Evolutionary conservation across 768 basidiomycete genomes (phyloP).

Genomic region (Xerocomellus amylosporus): DNA sequence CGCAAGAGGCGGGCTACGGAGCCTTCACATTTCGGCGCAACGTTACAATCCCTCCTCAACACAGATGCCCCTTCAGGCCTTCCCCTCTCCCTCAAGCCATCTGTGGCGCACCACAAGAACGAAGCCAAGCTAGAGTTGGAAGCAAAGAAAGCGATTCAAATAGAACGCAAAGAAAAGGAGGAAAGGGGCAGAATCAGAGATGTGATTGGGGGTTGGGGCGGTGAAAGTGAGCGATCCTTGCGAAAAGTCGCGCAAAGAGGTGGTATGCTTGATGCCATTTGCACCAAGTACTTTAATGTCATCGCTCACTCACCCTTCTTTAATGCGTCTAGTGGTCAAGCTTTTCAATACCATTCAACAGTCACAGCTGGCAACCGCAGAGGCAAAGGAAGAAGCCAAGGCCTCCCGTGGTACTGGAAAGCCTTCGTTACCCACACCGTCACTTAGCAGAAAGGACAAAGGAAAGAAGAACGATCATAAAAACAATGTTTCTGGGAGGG

Average conservation of each 20-base stretch:
- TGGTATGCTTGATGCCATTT: slow-evolving; percentile 43
- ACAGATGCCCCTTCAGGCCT: slow-evolving; percentile 68
- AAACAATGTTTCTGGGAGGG: slow-evolving; percentile 51
- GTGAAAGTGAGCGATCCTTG: slow-evolving; percentile 70
- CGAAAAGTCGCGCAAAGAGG: slow-evolving; percentile 85
- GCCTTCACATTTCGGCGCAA: slow-evolving; percentile 68
- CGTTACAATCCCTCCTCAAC: slow-evolving; percentile 66
- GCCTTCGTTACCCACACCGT: slow-evolving; percentile 66
- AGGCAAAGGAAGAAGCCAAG: slow-evolving; percentile 56
- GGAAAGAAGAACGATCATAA: slow-evolving; percentile 50
- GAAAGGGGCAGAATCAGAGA: slow-evolving; percentile 65
- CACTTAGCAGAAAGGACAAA: slow-evolving; percentile 47
- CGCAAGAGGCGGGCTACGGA: slow-evolving; percentile 80
- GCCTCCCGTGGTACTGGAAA: slow-evolving; percentile 68
- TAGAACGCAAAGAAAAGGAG: slow-evolving; percentile 72
- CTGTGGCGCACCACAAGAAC: slow-evolving; percentile 61
- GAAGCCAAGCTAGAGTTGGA: slow-evolving; percentile 72
- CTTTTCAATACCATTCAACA: slow-evolving; percentile 86
- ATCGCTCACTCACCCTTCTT: background rate
- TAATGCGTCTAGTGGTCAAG: slow-evolving; percentile 58
- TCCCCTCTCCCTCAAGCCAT: slow-evolving; percentile 79
- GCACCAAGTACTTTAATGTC: background rate
- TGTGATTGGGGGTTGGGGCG: slow-evolving; percentile 88
- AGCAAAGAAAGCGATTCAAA: slow-evolving; percentile 68
- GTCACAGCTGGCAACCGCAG: slow-evolving; percentile 58